These are phyloP conservation scores for Salvia splendens DNA, from an alignment of 257 asterid genomes.

Conservation along the genomic window DNA sequence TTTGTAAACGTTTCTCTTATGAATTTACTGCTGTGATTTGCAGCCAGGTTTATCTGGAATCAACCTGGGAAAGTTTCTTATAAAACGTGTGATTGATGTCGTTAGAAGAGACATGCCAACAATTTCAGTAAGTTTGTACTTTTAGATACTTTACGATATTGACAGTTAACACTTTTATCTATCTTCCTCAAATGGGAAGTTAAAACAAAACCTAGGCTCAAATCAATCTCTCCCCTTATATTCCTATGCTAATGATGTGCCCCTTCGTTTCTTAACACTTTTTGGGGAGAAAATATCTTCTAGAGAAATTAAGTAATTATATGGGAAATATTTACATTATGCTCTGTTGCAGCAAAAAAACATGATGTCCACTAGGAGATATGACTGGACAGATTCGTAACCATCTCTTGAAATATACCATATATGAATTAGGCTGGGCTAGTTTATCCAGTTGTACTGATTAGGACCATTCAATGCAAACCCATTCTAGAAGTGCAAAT, in stretches of 20 bases:
- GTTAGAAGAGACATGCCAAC: conserved; percentile 86
- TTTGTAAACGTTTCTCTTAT: not conserved
- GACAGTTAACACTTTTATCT: not conserved
- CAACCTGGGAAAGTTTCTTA: conserved; percentile 91
- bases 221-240: conserved; percentile 20
- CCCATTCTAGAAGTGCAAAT: conserved; percentile 14
- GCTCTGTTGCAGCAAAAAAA: conserved; percentile 9
- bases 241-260: conserved; percentile 1
- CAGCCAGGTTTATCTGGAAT: conserved; percentile 97
- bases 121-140: conserved; percentile 62
- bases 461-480: not conserved
- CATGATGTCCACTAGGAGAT: conserved; percentile 3
- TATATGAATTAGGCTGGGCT: not conserved
- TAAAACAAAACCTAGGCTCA: not conserved
- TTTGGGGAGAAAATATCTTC: conserved; percentile 3
- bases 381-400: conserved; percentile 2
- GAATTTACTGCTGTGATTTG: conserved; percentile 28
- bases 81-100: conserved; percentile 90
- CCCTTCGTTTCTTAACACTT: not conserved
- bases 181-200: conserved; percentile 3
- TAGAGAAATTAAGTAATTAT: conserved; percentile 16
- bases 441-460: conserved; percentile 4
- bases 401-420: conserved; percentile 1
- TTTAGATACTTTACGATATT: not conserved
- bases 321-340: not conserved